A percentile compares a stretch with the other conserved stretches of the same genome.
Evolutionary conservation across 208 protist species (phyloP).

Genomic region (Acanthamoeba royreba): DNA sequence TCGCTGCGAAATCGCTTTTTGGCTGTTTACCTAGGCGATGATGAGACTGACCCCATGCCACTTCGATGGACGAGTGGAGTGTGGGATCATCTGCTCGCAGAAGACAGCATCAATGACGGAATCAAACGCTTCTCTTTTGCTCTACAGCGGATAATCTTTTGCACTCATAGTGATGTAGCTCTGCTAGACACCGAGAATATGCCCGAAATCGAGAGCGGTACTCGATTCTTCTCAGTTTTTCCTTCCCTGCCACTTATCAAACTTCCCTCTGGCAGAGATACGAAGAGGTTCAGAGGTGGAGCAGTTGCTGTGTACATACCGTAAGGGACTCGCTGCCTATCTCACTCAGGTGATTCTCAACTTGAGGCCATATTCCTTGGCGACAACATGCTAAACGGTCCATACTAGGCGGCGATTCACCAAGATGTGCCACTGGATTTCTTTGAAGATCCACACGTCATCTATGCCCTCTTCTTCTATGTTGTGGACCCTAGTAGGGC

Average conservation of each 20-base stretch:
- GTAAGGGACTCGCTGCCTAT: neutral
- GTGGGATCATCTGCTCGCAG: neutral
- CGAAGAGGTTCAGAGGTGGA: neutral
- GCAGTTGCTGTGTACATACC: neutral
- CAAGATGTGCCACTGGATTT: neutral
- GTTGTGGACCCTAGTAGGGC: neutral
- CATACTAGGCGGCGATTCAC: neutral
- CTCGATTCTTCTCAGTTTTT: neutral
- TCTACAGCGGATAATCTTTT: neutral
- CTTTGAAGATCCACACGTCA: neutral
- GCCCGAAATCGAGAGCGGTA: neutral
- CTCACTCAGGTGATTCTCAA: neutral
- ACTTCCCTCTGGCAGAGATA: neutral
- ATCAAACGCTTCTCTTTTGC: neutral
- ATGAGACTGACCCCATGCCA: neutral
- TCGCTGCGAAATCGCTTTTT: neutral
- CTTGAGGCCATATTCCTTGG: neutral
- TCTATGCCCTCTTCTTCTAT: constrained; percentile 27
- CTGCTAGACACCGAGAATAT: neutral
- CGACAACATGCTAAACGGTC: neutral
- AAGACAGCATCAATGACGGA: neutral
- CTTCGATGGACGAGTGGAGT: neutral
- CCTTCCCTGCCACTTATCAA: neutral
- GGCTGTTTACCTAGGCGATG: neutral
- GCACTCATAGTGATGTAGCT: neutral